phyloP scores from a whole-genome alignment of 2,329 filamentous ascomycete genomes.

The Keithomyces neogunnii region DNA sequence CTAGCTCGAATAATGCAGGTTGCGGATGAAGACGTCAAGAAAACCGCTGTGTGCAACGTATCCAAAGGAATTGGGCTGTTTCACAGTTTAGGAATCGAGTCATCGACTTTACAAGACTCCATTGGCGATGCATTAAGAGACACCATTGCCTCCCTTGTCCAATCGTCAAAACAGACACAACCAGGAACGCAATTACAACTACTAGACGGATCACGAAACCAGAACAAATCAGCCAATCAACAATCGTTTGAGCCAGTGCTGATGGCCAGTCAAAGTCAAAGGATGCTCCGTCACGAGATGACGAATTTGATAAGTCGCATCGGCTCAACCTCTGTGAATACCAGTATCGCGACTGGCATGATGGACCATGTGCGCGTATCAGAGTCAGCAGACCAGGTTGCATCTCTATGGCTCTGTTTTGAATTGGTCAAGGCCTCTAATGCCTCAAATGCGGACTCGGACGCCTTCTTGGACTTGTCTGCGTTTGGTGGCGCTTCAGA shows the following conservation, averaged over 20 bases:
- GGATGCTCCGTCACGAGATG: constrained; percentile 49
- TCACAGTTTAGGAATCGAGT: constrained; percentile 53
- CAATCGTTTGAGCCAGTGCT: constrained; percentile 51
- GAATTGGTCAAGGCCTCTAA: constrained; percentile 57
- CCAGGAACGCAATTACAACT: constrained; percentile 18
- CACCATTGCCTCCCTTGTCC: constrained; percentile 47
- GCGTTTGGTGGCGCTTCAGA: constrained; percentile 27
- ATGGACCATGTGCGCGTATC: constrained; percentile 53
- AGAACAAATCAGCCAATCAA: constrained; percentile 8
- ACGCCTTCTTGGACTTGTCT: constrained; percentile 56
- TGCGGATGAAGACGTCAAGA: constrained; percentile 71
- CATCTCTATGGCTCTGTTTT: constrained; percentile 74
- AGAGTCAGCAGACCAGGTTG: constrained; percentile 50
- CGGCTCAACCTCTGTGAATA: constrained; percentile 48
- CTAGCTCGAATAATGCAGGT: constrained; percentile 77
- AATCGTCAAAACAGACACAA: constrained; percentile 14
- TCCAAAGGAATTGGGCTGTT: constrained; percentile 62
- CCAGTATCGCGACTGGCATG: constrained; percentile 56
- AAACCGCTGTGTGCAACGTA: constrained; percentile 66
- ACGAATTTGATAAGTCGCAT: constrained; percentile 47
- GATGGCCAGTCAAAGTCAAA: constrained; percentile 57
- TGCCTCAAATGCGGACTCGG: constrained; percentile 43
- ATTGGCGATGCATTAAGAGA: constrained; percentile 65
- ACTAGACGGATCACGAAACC: constrained; percentile 15
- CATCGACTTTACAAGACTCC: constrained; percentile 56